Percentiles rank a stretch among this genome's conserved stretches.
phyloP scores from a whole-genome alignment of 805 yeast species.

The Ogataea haglerorum region DNA sequence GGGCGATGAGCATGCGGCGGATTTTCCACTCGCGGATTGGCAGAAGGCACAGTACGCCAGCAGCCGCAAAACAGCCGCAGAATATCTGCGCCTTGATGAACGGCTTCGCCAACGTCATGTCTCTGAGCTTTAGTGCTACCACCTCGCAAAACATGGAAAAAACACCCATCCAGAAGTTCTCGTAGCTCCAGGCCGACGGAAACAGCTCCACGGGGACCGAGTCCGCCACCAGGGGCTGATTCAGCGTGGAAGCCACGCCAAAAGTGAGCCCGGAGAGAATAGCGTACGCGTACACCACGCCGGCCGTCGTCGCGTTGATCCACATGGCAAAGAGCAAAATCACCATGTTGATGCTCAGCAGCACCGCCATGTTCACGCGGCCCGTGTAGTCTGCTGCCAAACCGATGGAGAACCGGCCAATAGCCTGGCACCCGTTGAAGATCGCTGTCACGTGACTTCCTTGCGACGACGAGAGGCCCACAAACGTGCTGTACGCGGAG shows the following conservation, averaged over 20 bases:
- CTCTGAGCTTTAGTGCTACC: constrained; percentile 27
- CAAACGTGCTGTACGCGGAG: constrained; percentile 43
- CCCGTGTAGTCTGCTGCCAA: constrained; percentile 44
- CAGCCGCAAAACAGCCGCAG: constrained; percentile 50
- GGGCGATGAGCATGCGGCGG: constrained; percentile 30
- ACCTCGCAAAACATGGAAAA: constrained; percentile 31
- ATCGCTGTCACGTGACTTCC: constrained; percentile 47
- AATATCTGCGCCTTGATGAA: constrained; percentile 59
- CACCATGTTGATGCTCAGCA: constrained; percentile 33
- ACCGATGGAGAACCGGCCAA: constrained; percentile 52
- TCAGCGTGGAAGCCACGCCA: constrained; percentile 39
- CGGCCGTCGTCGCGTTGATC: constrained; percentile 35
- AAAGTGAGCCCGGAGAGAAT: constrained; percentile 42
- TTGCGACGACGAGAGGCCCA: constrained; percentile 44
- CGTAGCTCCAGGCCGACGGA: constrained; percentile 32
- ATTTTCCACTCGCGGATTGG: constrained; percentile 53
- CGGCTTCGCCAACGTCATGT: constrained; percentile 32
- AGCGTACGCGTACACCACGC: constrained; percentile 35
- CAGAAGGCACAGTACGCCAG: constrained; percentile 39
- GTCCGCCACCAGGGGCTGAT: constrained; percentile 32
- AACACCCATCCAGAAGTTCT: constrained; percentile 27
- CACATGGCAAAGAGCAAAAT: constrained; percentile 46
- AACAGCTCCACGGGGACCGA: constrained; percentile 25
- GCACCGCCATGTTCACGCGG: constrained; percentile 41
- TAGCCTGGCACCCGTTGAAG: constrained; percentile 43